Percentiles rank a stretch among this genome's conserved stretches.
Conservation (phyloP, 208 protist genomes). For the Polymyxa betae region DNA sequence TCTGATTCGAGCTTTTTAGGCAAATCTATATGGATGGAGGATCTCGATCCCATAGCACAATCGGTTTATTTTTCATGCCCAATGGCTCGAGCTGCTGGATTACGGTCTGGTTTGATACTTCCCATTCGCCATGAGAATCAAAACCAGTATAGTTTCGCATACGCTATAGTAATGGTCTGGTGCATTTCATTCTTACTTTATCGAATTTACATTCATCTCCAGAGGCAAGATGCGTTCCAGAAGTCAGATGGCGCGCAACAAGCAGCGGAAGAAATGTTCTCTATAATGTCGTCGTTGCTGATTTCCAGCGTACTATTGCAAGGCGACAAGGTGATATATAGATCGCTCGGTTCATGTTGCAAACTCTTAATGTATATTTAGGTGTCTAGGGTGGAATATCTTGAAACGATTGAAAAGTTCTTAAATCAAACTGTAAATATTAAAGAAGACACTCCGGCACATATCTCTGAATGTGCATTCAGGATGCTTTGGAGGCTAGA, state of each 20-base stretch:
- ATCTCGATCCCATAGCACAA: not conserved
- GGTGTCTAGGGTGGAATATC: not conserved
- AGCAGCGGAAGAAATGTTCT: not conserved
- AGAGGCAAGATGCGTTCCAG: not conserved
- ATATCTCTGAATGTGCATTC: not conserved
- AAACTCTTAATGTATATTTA: too few relatives aligned
- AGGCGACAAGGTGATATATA: not conserved
- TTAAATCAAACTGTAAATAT: not conserved
- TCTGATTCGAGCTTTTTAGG: not conserved
- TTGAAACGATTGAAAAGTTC: not conserved
- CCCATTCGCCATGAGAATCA: not conserved
- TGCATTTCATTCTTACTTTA: not conserved
- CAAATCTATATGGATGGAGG: slow-evolving; percentile 36
- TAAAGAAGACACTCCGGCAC: not conserved
- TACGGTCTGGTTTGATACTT: not conserved
- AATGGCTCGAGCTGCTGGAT: not conserved
- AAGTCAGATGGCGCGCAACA: not conserved
- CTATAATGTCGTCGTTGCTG: slow-evolving; percentile 18
- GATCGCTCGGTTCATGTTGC: not conserved
- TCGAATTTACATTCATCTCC: not conserved
- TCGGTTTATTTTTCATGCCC: not conserved
- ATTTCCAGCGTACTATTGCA: not conserved
- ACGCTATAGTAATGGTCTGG: not conserved
- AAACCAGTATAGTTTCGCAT: not conserved
- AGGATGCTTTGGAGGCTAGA: not conserved